Base-by-base conservation (phyloP, 1,284 basidiomycete species). In the Trametes polyzona region DNA sequence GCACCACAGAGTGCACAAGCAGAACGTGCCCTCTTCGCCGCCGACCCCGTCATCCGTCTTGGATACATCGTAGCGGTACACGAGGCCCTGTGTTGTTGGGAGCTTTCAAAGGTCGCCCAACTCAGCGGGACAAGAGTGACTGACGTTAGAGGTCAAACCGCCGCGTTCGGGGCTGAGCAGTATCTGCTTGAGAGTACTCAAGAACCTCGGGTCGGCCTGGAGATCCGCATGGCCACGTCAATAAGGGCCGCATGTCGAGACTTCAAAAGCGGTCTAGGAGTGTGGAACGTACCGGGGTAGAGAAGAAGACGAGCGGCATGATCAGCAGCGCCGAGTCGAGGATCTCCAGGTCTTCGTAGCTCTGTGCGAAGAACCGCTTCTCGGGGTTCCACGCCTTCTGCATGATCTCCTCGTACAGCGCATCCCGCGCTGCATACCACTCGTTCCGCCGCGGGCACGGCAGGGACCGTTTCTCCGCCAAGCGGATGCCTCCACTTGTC, bases 1-100 rank as follows among this genome's bases (percentile, higher is more conserved):
- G 32, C 36, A 27, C 90, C 90, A 93, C 5, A 93, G 73, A 0
- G 91, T 93, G 67, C 89, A 92, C 19, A 92, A 73, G 63, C 88
- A 90, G 71, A 92, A 92, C 0, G 88, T 92, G 8, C 94, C 95
- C 73, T 95, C 95, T 63, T 95, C 92, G 1, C 95, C 95, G 5
- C 95, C 95, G 17, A 96, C 92, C 7, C 95, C 95, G 68, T 96
- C 95, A 57, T 93, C 87, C 0, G 91, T 84, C 70, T 90, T 89
- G 27, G 71, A 74, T 11, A 91, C 87, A 68, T 96, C 92, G 68
- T 93, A 94, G 1, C 91, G 84, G 66, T 86, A 92, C 5, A 92
- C 89, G 9, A 90, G 76, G 59, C 83, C 84, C 86, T 88, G 58
- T 6, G 52, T n/a, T n/a, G n/a, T n/a, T n/a, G n/a, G n/a, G n/a